Conservation (phyloP, 257 asterid species). For the Rauvolfia tetraphylla region DNA sequence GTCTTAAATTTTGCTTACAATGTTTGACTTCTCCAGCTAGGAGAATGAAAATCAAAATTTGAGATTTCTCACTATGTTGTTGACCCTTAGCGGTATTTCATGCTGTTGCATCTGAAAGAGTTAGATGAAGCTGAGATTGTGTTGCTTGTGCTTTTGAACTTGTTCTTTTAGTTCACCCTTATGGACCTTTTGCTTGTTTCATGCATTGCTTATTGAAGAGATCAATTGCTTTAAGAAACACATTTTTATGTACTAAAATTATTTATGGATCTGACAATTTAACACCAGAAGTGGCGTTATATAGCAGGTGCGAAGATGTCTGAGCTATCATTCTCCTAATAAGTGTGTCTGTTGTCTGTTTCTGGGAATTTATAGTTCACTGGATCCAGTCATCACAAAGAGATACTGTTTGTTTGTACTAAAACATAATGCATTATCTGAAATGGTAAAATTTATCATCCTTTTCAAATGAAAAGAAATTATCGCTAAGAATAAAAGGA, state of each 20-base stretch:
- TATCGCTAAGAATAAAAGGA: neutral
- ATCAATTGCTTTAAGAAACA: neutral
- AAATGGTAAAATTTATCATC: neutral
- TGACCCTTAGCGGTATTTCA: neutral
- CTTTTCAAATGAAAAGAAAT: neutral
- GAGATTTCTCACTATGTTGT: slow-evolving; percentile 7
- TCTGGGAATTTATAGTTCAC: neutral
- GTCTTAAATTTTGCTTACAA: slow-evolving; percentile 20
- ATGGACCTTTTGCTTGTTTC: neutral
- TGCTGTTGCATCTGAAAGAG: neutral
- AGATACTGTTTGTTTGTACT: neutral
- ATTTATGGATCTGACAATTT: neutral
- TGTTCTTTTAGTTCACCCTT: neutral
- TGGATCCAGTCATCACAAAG: neutral
- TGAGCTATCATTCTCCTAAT: neutral
- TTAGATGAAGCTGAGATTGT: neutral
- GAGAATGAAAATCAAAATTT: slow-evolving; percentile 21
- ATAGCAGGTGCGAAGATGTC: neutral
- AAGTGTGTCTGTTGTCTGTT: neutral
- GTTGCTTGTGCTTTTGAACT: neutral
- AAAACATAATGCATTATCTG: neutral
- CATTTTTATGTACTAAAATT: neutral
- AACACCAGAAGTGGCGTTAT: neutral
- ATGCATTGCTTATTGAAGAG: neutral
- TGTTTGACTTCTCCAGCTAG: slow-evolving; percentile 26